phyloP scores from a whole-genome alignment of 179 eudicot species.

The Nepenthes alata region DNA sequence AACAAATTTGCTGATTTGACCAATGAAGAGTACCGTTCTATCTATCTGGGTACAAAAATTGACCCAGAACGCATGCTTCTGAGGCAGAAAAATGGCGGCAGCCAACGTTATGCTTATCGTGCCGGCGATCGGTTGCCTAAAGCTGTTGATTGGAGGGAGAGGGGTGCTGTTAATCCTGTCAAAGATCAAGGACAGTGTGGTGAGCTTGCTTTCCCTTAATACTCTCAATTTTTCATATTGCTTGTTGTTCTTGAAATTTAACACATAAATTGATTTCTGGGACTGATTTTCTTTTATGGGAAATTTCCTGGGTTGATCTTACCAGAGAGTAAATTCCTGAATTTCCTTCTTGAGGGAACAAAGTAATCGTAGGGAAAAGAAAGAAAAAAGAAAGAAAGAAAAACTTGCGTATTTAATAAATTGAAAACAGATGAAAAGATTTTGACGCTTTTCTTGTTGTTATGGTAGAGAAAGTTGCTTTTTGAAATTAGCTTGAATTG shows the following conservation, averaged over 20 bases:
- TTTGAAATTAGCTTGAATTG: neutral
- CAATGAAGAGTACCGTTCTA: slow-evolving; percentile 54
- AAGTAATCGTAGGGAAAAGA: too few species aligned
- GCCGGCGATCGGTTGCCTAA: slow-evolving; percentile 39
- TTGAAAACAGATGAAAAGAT: too few species aligned
- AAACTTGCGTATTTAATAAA: too few species aligned
- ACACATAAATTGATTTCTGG: too few species aligned
- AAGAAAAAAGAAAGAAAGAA: too few species aligned
- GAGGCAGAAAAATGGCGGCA: slow-evolving; percentile 14
- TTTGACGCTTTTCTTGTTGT: too few species aligned
- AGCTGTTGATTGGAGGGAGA: slow-evolving; percentile 55
- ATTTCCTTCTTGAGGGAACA: too few species aligned
- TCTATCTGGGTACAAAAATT: slow-evolving; percentile 41
- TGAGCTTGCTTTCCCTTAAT: slow-evolving; percentile 7
- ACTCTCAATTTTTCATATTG: neutral
- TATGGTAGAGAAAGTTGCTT: too few species aligned
- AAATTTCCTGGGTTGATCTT: too few species aligned
- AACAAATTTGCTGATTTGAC: slow-evolving; percentile 72
- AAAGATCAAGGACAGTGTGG: slow-evolving; percentile 75
- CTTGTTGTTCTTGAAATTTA: neutral
- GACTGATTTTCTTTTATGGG: too few species aligned
- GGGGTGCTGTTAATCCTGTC: slow-evolving; percentile 56
- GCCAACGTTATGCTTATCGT: neutral
- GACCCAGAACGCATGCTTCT: slow-evolving; percentile 23
- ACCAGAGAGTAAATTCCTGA: too few species aligned